Evolutionary conservation across 2,329 filamentous ascomycete species (phyloP).

Genomic region (Talaromyces atroroseus): DNA sequence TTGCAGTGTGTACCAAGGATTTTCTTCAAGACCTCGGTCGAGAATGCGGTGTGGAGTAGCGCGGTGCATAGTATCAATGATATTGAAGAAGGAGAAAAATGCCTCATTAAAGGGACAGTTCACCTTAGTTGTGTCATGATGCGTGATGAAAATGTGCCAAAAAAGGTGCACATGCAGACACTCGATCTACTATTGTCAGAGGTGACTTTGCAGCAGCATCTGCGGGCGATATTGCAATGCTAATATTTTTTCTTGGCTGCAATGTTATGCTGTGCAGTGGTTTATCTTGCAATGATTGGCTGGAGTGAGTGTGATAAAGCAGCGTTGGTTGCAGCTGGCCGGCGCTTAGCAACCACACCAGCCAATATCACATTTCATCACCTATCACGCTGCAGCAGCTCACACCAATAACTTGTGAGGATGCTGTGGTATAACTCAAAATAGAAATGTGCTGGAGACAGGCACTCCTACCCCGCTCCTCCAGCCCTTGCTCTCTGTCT

Average conservation of each 20-base stretch:
- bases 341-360: slow-evolving; percentile 7
- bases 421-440: neutral
- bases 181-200: neutral
- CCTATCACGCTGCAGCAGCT: slow-evolving; percentile 9
- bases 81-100: neutral
- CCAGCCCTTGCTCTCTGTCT: slow-evolving; percentile 11
- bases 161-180: neutral
- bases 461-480: slow-evolving; percentile 9
- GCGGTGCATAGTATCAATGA: no score
- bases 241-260: neutral
- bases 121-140: neutral
- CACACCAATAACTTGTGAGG: slow-evolving; percentile 1
- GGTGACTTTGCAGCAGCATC: neutral
- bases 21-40: neutral
- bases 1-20: neutral
- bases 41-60: no score
- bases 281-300: neutral
- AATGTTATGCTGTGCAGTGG: neutral
- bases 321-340: slow-evolving; percentile 6
- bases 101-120: neutral
- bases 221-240: neutral
- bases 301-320: slow-evolving; percentile 1
- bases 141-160: neutral
- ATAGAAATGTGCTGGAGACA: neutral
- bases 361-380: neutral